A percentile compares a stretch with the other conserved stretches of the same genome.
phyloP scores from a whole-genome alignment of 73 alveolate genomes.

The Breviolum minutum region DNA sequence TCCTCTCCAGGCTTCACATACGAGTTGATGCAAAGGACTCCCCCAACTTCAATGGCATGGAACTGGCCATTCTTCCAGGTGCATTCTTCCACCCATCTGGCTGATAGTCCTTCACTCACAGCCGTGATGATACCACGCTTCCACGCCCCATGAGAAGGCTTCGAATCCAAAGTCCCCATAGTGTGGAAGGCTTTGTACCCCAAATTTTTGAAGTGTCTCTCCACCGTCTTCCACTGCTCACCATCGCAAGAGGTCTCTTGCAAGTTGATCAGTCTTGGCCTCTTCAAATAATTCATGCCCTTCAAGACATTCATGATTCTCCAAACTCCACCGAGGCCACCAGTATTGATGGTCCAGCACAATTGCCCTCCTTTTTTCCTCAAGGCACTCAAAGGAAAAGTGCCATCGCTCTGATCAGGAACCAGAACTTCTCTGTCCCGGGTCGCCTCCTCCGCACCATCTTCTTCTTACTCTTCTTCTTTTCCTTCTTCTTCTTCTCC shows the following conservation, averaged over 20 bases:
- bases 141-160: no score
- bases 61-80: not conserved
- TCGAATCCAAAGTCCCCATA: no score
- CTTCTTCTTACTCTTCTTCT: no score
- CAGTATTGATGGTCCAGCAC: not conserved
- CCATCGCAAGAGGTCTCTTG: not conserved
- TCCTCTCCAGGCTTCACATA: not conserved
- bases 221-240: not conserved
- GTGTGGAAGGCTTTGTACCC: not conserved
- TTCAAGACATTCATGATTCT: not conserved
- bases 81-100: not conserved
- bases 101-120: not conserved
- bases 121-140: not conserved
- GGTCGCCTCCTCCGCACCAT: no score
- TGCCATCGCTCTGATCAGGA: not conserved
- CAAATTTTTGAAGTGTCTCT: no score
- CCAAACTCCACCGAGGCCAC: not conserved
- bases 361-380: not conserved
- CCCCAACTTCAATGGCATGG: not conserved
- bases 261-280: no score
- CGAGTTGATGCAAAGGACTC: not conserved
- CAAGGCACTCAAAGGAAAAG: no score
- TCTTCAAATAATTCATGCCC: not conserved
- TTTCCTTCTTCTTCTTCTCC: no score
- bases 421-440: not conserved